A percentile compares a stretch with the other conserved stretches of the same genome.
These are phyloP conservation scores for Bryum argenteum DNA, from an alignment of 225 moss, liverwort and hornwort species.

Conservation along the genomic window DNA sequence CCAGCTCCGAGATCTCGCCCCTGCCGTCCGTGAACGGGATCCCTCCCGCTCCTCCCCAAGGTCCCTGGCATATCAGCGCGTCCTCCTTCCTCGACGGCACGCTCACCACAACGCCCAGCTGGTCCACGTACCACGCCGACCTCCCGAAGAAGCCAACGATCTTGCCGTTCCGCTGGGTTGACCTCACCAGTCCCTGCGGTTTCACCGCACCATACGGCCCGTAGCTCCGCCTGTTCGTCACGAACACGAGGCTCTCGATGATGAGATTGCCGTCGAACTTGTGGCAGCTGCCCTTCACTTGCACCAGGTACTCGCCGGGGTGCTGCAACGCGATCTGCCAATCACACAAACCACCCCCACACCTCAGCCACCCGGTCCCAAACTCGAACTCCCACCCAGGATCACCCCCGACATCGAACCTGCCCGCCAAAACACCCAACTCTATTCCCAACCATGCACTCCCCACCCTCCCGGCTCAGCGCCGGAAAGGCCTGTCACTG, in stretches of 20 bases:
- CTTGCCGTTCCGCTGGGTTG: neutral
- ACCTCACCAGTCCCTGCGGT: neutral
- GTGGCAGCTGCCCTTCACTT: constrained; percentile 2
- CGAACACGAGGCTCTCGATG: neutral
- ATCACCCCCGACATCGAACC: too few relatives aligned
- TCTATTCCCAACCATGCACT: neutral
- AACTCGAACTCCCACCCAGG: neutral
- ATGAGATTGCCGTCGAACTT: neutral
- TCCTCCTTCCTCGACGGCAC: neutral
- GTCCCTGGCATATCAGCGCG: neutral
- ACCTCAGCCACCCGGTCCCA: neutral
- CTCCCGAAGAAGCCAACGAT: constrained; percentile 8
- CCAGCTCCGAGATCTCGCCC: neutral
- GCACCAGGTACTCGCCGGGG: constrained; percentile 1
- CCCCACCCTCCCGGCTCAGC: too few relatives aligned
- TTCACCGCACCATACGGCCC: constrained; percentile 5
- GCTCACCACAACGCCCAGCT: neutral
- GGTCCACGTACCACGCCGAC: neutral
- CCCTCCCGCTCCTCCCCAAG: constrained; percentile 10
- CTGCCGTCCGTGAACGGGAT: neutral
- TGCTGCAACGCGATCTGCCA: neutral
- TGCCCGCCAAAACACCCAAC: neutral
- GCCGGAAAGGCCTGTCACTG: neutral
- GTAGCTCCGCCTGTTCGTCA: constrained; percentile 11
- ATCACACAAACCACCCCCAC: neutral